These are phyloP conservation scores for Cenchrus americanus DNA, from an alignment of 176 grass and related monocot species.

Conservation along the genomic window DNA sequence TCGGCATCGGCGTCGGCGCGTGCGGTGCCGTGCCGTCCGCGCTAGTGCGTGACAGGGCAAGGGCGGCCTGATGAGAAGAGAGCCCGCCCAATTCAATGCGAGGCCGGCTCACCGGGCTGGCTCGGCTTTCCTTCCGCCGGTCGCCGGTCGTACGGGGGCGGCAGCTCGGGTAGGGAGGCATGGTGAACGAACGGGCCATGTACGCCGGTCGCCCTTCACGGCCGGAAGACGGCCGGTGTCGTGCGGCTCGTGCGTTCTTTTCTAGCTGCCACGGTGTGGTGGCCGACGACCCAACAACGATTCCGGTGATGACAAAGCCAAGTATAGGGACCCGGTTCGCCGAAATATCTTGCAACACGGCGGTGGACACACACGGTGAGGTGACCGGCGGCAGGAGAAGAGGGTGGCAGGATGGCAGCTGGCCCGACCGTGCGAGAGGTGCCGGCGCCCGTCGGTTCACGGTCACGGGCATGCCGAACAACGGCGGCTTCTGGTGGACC, in stretches of 20 bases:
- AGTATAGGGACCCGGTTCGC: background rate
- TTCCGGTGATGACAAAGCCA: background rate
- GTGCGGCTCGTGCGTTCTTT: no score
- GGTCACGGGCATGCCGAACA: background rate
- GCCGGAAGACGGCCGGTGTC: background rate
- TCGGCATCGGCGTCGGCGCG: background rate
- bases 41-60: slow-evolving; percentile 26
- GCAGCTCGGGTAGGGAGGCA: no score
- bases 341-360: background rate
- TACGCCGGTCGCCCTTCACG: background rate
- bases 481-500: background rate
- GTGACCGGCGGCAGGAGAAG: background rate
- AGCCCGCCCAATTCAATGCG: background rate
- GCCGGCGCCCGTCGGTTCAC: background rate
- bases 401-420: background rate
- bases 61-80: background rate
- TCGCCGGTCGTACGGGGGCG: background rate
- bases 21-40: slow-evolving; percentile 30
- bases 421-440: background rate
- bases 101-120: background rate
- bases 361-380: background rate
- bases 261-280: no score
- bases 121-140: background rate
- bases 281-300: no score
- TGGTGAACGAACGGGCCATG: background rate